Conservation (phyloP, 306 rosid genomes). For the Trifolium pratense region DNA sequence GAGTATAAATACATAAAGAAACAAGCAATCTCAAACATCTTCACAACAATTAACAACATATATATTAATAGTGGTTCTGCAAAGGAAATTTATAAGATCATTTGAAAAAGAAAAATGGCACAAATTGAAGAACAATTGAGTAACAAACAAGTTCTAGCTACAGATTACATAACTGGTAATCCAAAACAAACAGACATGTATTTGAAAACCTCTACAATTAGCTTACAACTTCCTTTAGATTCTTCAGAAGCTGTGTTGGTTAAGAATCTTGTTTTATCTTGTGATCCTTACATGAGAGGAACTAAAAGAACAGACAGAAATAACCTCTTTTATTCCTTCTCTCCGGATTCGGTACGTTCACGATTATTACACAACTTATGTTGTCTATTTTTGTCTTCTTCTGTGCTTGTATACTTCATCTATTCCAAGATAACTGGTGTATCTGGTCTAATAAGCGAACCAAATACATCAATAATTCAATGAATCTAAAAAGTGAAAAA, state of each 20-base stretch:
- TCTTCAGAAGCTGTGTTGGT: conserved; percentile 54
- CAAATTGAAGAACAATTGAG: conserved; percentile 39
- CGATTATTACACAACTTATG: neutral
- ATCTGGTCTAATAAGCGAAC: no score
- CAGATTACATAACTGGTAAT: conserved; percentile 44
- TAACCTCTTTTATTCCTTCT: conserved; percentile 37
- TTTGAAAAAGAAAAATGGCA: conserved; percentile 35
- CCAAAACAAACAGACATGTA: conserved; percentile 53
- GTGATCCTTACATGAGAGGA: conserved; percentile 71
- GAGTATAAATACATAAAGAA: conserved; percentile 19
- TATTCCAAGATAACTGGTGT: no score
- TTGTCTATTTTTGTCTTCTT: neutral
- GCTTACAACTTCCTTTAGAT: conserved; percentile 47
- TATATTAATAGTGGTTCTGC: neutral
- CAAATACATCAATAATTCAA: no score
- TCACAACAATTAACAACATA: conserved; percentile 11
- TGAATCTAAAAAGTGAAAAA: no score
- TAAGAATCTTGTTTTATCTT: conserved; percentile 66
- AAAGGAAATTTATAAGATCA: conserved; percentile 30
- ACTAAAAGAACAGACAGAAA: conserved; percentile 3
- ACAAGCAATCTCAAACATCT: conserved; percentile 15
- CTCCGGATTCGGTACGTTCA: conserved; percentile 51
- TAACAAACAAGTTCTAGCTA: conserved; percentile 54
- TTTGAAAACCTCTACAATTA: conserved; percentile 37
- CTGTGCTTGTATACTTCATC: neutral